Conservation (phyloP, 2,329 filamentous ascomycete species). For the Didymella sp. region DNA sequence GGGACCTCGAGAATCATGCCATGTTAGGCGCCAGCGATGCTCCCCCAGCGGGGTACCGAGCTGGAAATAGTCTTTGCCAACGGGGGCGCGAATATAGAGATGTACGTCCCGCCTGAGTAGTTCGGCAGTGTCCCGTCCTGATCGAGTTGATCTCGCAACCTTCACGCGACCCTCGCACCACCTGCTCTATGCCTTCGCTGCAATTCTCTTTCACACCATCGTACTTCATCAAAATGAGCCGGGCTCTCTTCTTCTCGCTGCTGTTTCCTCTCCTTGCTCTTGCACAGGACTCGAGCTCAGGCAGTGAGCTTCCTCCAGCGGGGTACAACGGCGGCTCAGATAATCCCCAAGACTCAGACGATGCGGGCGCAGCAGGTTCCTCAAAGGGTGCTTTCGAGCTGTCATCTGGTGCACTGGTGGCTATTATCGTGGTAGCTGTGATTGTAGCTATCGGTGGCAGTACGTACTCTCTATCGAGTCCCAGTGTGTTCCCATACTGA, state of each 20-base stretch:
- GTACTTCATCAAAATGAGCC: slow-evolving; percentile 35
- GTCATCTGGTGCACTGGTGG: slow-evolving; percentile 73
- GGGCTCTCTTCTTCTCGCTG: slow-evolving; percentile 31
- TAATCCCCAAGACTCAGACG: slow-evolving; percentile 44
- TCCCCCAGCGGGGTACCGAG: slow-evolving; percentile 39
- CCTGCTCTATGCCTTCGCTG: slow-evolving; percentile 21
- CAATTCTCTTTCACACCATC: slow-evolving; percentile 19
- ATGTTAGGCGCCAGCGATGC: slow-evolving; percentile 41
- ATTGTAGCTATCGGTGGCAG: slow-evolving; percentile 68
- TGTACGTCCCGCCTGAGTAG: slow-evolving; percentile 34
- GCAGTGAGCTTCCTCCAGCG: slow-evolving; percentile 32
- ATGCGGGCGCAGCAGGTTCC: slow-evolving; percentile 70
- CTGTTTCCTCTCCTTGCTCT: slow-evolving; percentile 40
- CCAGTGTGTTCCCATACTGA: slow-evolving; percentile 16
- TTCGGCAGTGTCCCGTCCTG: slow-evolving; percentile 26
- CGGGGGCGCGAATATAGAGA: slow-evolving; percentile 46
- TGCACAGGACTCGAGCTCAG: slow-evolving; percentile 34
- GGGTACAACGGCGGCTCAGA: slow-evolving; percentile 49
- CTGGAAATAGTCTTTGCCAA: slow-evolving; percentile 30
- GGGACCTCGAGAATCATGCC: slow-evolving; percentile 31
- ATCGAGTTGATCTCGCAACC: slow-evolving; percentile 40
- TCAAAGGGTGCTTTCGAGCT: slow-evolving; percentile 67
- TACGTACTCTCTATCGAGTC: slow-evolving; percentile 52
- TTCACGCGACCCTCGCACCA: slow-evolving; percentile 43
- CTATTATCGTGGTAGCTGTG: slow-evolving; percentile 76